Conservation (phyloP, 2,329 filamentous ascomycete genomes). For the Thermothelomyces thermophilus region DNA sequence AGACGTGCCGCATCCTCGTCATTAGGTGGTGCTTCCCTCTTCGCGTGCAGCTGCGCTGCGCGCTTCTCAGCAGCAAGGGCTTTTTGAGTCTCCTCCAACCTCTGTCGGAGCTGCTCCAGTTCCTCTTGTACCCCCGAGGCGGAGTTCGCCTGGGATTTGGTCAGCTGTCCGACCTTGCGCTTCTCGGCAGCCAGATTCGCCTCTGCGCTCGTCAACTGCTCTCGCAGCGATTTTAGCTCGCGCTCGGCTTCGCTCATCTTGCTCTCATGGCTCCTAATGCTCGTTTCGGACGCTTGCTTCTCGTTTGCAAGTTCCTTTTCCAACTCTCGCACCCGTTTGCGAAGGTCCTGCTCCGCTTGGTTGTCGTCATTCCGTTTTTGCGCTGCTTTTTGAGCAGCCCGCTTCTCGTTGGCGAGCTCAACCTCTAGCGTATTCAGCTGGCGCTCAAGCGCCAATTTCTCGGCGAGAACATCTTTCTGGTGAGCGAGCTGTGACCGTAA, state of each 20-base stretch:
- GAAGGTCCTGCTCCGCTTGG: slow-evolving; percentile 26
- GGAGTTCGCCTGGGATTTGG: slow-evolving; percentile 23
- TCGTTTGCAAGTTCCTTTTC: slow-evolving; percentile 38
- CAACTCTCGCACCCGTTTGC: slow-evolving; percentile 28
- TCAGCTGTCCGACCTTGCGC: slow-evolving; percentile 34
- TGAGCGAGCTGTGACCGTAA: slow-evolving; percentile 47
- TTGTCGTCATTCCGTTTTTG: slow-evolving; percentile 33
- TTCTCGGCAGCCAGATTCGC: slow-evolving; percentile 26
- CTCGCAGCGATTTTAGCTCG: slow-evolving; percentile 24
- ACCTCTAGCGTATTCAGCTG: slow-evolving; percentile 72
- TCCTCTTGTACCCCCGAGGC: slow-evolving; percentile 31
- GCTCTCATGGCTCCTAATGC: slow-evolving; percentile 11
- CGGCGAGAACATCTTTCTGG: slow-evolving; percentile 63
- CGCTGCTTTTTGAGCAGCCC: slow-evolving; percentile 53
- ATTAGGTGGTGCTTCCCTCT: slow-evolving; percentile 8
- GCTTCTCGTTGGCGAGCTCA: slow-evolving; percentile 75
- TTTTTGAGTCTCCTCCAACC: slow-evolving; percentile 22
- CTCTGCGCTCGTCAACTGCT: slow-evolving; percentile 22
- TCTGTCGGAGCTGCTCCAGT: slow-evolving; percentile 23
- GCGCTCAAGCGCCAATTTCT: slow-evolving; percentile 73
- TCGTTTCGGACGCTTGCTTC: slow-evolving; percentile 24
- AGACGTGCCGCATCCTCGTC: slow-evolving; percentile 21
- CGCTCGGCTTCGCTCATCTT: slow-evolving; percentile 30
- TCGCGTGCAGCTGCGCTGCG: slow-evolving; percentile 17
- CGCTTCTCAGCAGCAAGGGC: slow-evolving; percentile 26